Evolutionary conservation across 148 eudicot species (phyloP), one percentile per base, ranked within the genome.

Genomic region (Chenopodium suecicum): DNA sequence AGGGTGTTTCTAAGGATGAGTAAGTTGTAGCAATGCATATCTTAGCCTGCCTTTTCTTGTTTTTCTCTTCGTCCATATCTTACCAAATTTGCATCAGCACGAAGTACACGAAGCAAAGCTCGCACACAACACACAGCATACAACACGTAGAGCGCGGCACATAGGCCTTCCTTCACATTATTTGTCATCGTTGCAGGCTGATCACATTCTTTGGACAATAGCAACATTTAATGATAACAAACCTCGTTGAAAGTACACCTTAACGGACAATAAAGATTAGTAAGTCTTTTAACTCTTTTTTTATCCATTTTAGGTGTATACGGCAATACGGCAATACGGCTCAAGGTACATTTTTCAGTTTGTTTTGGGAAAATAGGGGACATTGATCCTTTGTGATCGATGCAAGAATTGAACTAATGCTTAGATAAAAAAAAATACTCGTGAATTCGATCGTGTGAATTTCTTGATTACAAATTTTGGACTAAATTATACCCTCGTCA

Each of bases 21-120:
- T 31, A 34, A 0, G 37, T 37, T 37, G 44, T 0, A 37, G 44
- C 0, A 5, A 37, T 0, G 44, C 44, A 37, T 37, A 37, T 37
- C 44, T 37, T 37, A 37, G 63, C 78, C 67, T 76, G 48, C 67
- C 3, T 75, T 75, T 52, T 54, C 78, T 56, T 76, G 78, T 23
- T 56, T 23, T 56, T 32, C 64, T 76, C 44, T 60, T 76, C 34
- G 29, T 76, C 50, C 63, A 50, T 17, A 23, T 23, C 41, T 48
- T 50, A 14, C 29, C 14, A 12, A 54, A 1, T 54, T 50, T 22
- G 73, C 73, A 13, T 62, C 65, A 20, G 66, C 66, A 62, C 66
- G 9, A 9, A 62, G 10, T 5, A 20, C 66, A 16, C 22, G 62
- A 4, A 56, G 5, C 44, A 37, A 37, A 37, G 44, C 44, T 37